phyloP scores from a whole-genome alignment of 148 eudicot genomes.

The Fagopyrum esculentum region DNA sequence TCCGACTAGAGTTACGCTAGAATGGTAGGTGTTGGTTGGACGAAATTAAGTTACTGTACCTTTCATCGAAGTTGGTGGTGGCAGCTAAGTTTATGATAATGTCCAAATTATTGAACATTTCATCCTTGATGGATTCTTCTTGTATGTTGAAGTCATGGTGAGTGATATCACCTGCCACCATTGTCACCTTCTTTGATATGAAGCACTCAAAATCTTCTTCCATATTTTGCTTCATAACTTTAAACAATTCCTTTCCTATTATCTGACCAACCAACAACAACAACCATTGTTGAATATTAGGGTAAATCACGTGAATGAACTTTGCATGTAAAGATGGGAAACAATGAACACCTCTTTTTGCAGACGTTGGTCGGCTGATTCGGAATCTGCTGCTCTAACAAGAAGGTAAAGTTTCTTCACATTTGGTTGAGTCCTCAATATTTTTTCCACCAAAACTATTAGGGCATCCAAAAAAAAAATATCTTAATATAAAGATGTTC shows the following conservation, averaged over 20 bases:
- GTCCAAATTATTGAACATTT: constrained; percentile 23
- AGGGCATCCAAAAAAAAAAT: too few species aligned
- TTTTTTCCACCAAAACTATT: constrained; percentile 61
- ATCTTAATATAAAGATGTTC: too few species aligned
- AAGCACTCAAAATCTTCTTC: constrained; percentile 22
- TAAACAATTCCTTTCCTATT: constrained; percentile 39
- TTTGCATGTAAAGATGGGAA: too few species aligned
- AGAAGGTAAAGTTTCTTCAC: background rate
- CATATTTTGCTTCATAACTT: constrained; percentile 26
- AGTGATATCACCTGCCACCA: constrained; percentile 38
- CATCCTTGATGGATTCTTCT: constrained; percentile 20
- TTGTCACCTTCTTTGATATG: constrained; percentile 31
- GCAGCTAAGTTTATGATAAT: constrained; percentile 26
- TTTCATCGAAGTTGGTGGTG: constrained; percentile 33
- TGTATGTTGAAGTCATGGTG: constrained; percentile 34
- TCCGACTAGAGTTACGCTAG: too few species aligned
- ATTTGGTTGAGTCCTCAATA: constrained; percentile 48
- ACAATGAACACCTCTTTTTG: background rate
- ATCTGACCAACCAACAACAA: constrained; percentile 17
- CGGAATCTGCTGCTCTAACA: background rate
- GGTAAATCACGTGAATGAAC: too few species aligned
- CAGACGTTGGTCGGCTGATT: background rate
- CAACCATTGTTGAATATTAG: too few species aligned
- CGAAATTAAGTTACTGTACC: constrained; percentile 11
- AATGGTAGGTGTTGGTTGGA: too few species aligned